Evolutionary conservation across 306 rosid species (phyloP).

Genomic region (Quercus engelmannii): DNA sequence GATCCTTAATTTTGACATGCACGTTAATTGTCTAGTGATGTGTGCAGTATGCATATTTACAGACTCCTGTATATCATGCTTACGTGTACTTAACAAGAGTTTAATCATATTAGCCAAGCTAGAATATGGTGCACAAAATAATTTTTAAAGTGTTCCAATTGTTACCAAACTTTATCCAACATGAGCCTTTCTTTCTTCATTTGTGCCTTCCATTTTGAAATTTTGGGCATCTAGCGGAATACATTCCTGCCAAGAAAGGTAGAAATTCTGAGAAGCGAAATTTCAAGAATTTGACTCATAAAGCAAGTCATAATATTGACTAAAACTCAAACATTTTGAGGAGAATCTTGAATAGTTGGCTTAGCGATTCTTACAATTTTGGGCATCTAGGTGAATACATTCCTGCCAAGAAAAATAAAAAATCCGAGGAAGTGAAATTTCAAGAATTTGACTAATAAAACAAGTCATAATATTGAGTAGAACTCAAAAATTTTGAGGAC

Average conservation of each 20-base stretch:
- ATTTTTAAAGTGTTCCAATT: neutral
- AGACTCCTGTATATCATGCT: no score
- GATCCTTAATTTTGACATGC: no score
- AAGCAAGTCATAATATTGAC: neutral
- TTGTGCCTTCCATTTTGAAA: neutral
- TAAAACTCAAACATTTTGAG: no score
- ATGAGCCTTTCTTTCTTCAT: neutral
- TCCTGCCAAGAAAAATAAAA: no score
- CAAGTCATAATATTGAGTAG: neutral
- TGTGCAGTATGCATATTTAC: no score
- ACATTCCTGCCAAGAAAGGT: neutral
- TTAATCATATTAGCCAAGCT: neutral
- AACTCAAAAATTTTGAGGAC: no score
- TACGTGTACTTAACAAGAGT: neutral
- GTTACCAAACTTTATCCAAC: neutral
- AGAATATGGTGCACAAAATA: neutral
- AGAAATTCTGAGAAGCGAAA: neutral
- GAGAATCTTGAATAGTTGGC: no score
- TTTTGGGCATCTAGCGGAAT: neutral
- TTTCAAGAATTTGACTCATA: neutral
- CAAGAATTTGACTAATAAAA: neutral
- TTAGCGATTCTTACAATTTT: neutral
- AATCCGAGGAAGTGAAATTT: neutral
- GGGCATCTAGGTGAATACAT: neutral
- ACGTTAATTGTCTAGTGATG: no score